Evolutionary conservation across 1,284 basidiomycete genomes (phyloP).

Genomic region (Cystobasidium slooffiae): DNA sequence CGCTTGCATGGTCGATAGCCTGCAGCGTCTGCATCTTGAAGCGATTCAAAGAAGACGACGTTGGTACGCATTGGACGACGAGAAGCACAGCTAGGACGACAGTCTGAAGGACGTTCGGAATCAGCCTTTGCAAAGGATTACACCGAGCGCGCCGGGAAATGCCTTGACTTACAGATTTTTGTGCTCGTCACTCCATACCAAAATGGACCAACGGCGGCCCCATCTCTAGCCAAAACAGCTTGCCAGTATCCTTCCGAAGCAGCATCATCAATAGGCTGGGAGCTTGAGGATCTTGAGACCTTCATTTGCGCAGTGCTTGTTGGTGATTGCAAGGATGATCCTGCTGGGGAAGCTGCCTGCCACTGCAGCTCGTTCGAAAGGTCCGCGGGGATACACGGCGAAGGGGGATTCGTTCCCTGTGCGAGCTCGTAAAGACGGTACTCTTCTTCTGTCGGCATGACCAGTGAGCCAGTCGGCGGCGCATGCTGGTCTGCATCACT

Average conservation of each 20-base stretch:
- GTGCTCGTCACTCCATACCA: slow-evolving; percentile 14
- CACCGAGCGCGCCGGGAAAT: neutral
- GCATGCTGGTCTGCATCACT: too few relatives aligned
- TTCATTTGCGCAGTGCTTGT: neutral
- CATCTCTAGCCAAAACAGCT: neutral
- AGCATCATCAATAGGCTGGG: neutral
- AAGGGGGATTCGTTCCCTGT: neutral
- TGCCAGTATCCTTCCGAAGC: neutral
- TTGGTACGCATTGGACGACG: slow-evolving; percentile 7
- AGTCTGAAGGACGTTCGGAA: neutral
- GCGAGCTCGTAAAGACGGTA: slow-evolving; percentile 13
- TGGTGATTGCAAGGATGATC: neutral
- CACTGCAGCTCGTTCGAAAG: too few relatives aligned
- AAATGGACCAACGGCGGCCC: neutral
- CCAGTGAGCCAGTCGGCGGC: neutral
- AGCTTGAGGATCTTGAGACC: neutral
- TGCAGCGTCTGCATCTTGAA: slow-evolving; percentile 6
- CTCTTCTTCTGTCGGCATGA: neutral
- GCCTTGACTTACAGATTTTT: slow-evolving; percentile 1
- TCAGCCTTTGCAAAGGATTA: neutral
- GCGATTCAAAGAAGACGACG: neutral
- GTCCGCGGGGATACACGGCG: too few relatives aligned
- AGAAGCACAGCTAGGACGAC: slow-evolving; percentile 3
- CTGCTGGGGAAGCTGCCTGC: too few relatives aligned
- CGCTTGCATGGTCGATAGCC: slow-evolving; percentile 18